These are phyloP conservation scores for Linum usitatissimum DNA, from an alignment of 345 rosid species.

Conservation along the genomic window DNA sequence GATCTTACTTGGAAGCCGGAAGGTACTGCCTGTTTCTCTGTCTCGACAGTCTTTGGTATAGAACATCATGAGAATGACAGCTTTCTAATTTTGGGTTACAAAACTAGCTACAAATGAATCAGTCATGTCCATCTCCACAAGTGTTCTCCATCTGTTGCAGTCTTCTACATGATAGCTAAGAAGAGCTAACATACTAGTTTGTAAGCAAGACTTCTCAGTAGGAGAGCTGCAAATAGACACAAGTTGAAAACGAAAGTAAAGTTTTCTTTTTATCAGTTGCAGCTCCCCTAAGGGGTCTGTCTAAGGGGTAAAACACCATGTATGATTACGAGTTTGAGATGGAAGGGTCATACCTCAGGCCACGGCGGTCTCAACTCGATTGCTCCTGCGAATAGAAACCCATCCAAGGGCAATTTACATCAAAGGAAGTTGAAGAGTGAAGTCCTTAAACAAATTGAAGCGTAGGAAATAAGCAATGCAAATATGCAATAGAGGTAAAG, in stretches of 20 bases:
- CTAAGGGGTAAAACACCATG: too few species aligned
- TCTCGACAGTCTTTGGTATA: not conserved
- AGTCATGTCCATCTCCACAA: not conserved
- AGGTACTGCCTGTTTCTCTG: not conserved
- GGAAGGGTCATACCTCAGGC: slow-evolving; percentile 50
- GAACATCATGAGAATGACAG: not conserved
- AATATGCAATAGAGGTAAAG: not conserved
- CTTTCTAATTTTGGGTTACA: not conserved
- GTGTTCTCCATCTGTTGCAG: not conserved
- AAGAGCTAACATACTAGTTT: not conserved
- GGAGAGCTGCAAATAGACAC: not conserved
- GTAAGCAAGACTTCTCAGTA: not conserved
- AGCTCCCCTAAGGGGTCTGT: too few species aligned
- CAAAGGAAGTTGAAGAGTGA: not conserved
- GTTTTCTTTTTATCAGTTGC: too few species aligned
- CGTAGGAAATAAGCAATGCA: too few species aligned
- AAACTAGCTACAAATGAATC: not conserved
- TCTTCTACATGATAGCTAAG: not conserved
- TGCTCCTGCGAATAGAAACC: slow-evolving; percentile 46
- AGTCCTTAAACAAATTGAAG: not conserved
- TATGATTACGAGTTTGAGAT: too few species aligned
- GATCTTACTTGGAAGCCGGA: not conserved
- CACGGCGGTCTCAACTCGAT: slow-evolving; percentile 63
- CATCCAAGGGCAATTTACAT: slow-evolving; percentile 10
- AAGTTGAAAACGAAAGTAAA: too few species aligned